Percentiles rank a stretch among this genome's conserved stretches.
phyloP scores from a whole-genome alignment of 2,329 filamentous ascomycete species.

The Colletotrichum sp. region DNA sequence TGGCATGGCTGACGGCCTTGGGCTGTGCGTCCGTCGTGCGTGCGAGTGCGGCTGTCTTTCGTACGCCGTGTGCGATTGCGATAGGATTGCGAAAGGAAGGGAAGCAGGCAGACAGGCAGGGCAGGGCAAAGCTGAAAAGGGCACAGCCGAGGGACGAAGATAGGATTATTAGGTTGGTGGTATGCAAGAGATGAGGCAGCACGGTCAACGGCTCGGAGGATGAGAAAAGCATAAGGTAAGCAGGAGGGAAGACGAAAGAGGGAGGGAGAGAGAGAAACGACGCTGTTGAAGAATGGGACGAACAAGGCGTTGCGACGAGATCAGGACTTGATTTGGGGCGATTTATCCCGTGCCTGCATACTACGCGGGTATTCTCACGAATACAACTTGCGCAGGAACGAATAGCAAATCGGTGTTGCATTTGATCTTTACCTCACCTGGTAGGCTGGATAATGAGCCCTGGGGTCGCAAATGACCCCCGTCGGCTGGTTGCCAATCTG shows the following conservation, averaged over 20 bases:
- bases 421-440: not conserved
- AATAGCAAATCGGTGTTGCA: not conserved
- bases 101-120: not conserved
- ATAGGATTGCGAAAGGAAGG: not conserved
- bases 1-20: not conserved
- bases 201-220: not conserved
- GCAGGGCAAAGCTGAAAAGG: not conserved
- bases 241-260: not conserved
- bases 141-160: not conserved
- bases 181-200: not conserved
- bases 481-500: slow-evolving; percentile 2
- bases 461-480: not conserved
- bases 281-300: not conserved
- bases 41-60: slow-evolving; percentile 1
- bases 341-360: not conserved
- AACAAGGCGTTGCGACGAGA: not conserved
- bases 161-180: not conserved
- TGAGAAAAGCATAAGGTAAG: not conserved
- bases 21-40: not conserved
- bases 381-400: not conserved
- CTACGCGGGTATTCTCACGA: not conserved
- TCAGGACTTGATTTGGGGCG: not conserved
- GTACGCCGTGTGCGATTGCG: slow-evolving; percentile 1
- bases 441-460: not conserved
- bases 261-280: not conserved